phyloP scores from a whole-genome alignment of 805 yeast species.

The Kluyveromyces nonfermentans region DNA sequence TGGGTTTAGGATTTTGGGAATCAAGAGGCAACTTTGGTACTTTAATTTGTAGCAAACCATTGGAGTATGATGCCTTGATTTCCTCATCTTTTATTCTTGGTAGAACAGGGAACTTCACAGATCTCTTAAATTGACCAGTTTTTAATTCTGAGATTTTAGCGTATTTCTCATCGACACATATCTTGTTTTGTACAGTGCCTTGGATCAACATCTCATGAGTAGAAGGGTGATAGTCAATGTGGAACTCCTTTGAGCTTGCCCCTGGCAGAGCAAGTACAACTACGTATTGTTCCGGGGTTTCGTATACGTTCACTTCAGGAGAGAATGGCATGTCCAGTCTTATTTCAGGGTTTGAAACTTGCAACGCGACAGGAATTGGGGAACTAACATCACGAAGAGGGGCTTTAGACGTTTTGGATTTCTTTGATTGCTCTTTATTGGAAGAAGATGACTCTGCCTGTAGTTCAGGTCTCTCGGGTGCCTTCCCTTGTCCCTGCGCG shows the following conservation, averaged over 20 bases:
- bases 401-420: neutral
- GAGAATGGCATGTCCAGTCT: conserved; percentile 40
- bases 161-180: conserved; percentile 31
- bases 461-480: neutral
- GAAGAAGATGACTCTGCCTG: neutral
- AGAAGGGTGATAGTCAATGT: conserved; percentile 51
- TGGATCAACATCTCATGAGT: conserved; percentile 43
- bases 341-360: conserved; percentile 38
- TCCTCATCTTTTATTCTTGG: conserved; percentile 45
- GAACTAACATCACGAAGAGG: conserved; percentile 11
- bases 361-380: conserved; percentile 33
- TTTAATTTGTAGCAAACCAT: conserved; percentile 45
- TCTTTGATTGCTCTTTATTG: neutral
- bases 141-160: conserved; percentile 44
- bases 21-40: conserved; percentile 37
- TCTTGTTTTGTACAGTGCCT: conserved; percentile 37
- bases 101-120: conserved; percentile 43
- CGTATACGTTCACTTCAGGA: conserved; percentile 52
- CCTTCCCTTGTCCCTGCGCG: conserved; percentile 3
- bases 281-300: conserved; percentile 36
- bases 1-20: conserved; percentile 30
- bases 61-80: conserved; percentile 43
- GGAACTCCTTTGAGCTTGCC: conserved; percentile 42
- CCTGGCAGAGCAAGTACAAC: conserved; percentile 52
- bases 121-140: conserved; percentile 49